Base-by-base conservation (phyloP, 176 grass and related monocot species). In the Phoenix roebelenii region DNA sequence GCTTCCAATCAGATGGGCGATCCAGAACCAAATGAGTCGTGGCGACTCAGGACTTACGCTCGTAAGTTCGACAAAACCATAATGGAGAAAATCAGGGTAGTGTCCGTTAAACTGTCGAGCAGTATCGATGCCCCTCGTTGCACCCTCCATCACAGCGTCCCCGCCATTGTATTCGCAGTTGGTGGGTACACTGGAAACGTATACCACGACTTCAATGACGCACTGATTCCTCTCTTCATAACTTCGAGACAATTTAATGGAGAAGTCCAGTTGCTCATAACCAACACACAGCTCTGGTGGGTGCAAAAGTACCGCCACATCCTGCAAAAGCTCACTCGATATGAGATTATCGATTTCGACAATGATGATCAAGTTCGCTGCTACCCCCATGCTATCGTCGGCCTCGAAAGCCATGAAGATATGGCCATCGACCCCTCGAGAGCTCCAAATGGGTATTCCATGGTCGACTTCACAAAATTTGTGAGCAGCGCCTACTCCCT, bases 121-220 rank as follows among this genome's bases (percentile, higher is more conserved):
- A 23, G 44, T 24, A 66, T 71, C 7, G 15, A 71, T 7, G 61
- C 58, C 2, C 74, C 80, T n/a, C 15, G 63, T 55, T 95, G 89
- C 83, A 72, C 69, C 32, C 58, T 77, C 18, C 75, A 52, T 1
- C 63, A 95, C 55, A 56, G 59, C 59, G 52, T 50, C 12, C 85
- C 85, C 0, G 85, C 70, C 15, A 52, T 95, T 15, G 50, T 95
- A 17, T 85, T 95, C 61, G 74, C 76, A 26, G 71, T 95, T 4
- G 84, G 89, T 29, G 89, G 89, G 15, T 73, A 71, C 2, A 67
- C 66, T 0, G 84, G 84, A 24, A 94, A 88, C 72, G 75, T 79
- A 60, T 94, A 74, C 77, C 89, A 94, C 59, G 84, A 84, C 70
- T 94, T 94, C 71, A 79, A 54, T 52, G 89, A 94, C 59, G 63